Evolutionary conservation across 23 red algal species (phyloP).

Genomic region (Gracilariopsis chorda): DNA sequence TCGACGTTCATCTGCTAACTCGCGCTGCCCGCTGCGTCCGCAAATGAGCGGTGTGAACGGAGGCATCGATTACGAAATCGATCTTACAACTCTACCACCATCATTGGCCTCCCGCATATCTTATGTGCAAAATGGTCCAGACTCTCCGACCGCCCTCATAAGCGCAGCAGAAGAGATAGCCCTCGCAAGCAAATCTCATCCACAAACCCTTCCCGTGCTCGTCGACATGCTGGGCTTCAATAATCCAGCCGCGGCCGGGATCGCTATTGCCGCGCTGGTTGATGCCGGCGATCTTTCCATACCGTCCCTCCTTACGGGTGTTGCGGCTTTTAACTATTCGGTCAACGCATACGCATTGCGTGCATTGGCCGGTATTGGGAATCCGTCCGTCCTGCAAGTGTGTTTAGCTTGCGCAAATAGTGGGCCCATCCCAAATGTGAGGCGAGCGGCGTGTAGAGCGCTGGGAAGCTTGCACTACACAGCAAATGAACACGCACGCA

Average conservation of each 20-base stretch:
- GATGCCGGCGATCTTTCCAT: slow-evolving; percentile 1
- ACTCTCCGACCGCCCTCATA: slow-evolving; percentile 83
- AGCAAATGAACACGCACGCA: not conserved
- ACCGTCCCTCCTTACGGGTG: slow-evolving; percentile 60
- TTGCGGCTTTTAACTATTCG: slow-evolving; percentile 91
- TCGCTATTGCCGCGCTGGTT: slow-evolving; percentile 65
- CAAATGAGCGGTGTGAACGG: slow-evolving; percentile 95
- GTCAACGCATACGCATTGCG: slow-evolving; percentile 97
- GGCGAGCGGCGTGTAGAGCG: slow-evolving; percentile 71
- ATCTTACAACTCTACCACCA: slow-evolving; percentile 45
- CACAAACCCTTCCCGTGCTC: slow-evolving; percentile 78
- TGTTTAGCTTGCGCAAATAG: slow-evolving; percentile 41
- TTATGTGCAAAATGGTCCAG: slow-evolving; percentile 64
- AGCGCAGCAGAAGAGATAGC: slow-evolving; percentile 66
- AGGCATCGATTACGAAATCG: slow-evolving; percentile 89
- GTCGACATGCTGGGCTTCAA: slow-evolving; percentile 95
- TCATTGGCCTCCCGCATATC: slow-evolving; percentile 42
- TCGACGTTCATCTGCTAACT: no score
- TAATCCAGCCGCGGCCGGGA: slow-evolving; percentile 82
- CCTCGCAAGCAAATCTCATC: not conserved
- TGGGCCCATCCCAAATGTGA: slow-evolving; percentile 93
- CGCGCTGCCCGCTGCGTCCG: not conserved
- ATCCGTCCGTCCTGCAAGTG: slow-evolving; percentile 49
- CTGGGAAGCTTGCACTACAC: slow-evolving; percentile 42
- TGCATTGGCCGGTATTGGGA: slow-evolving; percentile 61